Conservation (phyloP, 768 basidiomycete species). For the Russula sp. region DNA sequence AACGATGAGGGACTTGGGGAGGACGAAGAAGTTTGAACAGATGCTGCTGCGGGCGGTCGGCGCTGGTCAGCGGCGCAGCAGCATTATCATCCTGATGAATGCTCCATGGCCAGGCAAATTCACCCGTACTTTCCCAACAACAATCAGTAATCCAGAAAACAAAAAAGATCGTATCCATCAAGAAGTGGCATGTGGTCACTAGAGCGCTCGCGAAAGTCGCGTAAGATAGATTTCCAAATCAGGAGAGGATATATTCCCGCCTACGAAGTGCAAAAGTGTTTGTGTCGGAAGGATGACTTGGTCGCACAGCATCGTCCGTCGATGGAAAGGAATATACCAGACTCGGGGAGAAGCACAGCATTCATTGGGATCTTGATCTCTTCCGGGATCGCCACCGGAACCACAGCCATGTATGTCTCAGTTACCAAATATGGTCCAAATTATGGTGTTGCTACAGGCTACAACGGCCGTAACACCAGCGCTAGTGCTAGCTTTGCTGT, state of each 20-base stretch:
- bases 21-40: slow-evolving; percentile 11
- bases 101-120: no score
- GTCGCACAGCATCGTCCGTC: neutral
- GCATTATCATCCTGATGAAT: neutral
- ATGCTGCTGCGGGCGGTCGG: neutral
- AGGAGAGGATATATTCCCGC: neutral
- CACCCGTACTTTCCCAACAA: neutral
- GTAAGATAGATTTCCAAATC: neutral
- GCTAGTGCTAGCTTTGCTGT: neutral
- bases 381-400: neutral
- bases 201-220: neutral
- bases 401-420: neutral
- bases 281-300: neutral
- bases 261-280: no score
- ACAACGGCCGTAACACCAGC: no score
- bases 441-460: neutral
- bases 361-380: neutral
- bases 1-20: slow-evolving; percentile 2
- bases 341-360: neutral
- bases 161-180: neutral
- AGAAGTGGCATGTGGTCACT: neutral
- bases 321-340: neutral
- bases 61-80: no score
- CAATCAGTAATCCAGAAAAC: neutral
- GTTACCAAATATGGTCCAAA: neutral